Evolutionary conservation across 2,329 filamentous ascomycete species (phyloP).

Genomic region (Clarireedia monteithiana): DNA sequence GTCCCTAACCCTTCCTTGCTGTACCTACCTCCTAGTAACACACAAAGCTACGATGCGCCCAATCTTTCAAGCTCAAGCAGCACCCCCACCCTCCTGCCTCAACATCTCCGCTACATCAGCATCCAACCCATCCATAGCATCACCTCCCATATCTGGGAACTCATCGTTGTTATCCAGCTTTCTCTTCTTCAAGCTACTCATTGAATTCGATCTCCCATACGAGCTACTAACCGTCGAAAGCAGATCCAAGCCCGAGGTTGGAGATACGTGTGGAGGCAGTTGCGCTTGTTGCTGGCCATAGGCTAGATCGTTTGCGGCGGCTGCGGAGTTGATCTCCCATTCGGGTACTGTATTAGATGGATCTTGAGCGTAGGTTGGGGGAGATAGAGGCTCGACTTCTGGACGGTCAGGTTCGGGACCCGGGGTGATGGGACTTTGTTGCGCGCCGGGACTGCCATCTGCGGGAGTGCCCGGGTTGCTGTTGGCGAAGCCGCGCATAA

Average conservation of each 20-base stretch:
- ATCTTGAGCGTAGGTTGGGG: conserved; percentile 54
- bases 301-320: conserved; percentile 11
- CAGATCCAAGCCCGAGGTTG: conserved; percentile 31
- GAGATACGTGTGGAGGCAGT: conserved; percentile 14
- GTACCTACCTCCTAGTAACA: too few species aligned
- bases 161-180: conserved; percentile 40
- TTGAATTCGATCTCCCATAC: conserved; percentile 23
- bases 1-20: too few species aligned
- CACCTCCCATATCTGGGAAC: conserved; percentile 39
- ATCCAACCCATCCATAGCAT: conserved; percentile 49
- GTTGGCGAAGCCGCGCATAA: conserved; percentile 73
- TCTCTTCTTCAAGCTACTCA: conserved; percentile 35
- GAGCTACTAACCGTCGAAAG: conserved; percentile 32
- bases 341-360: conserved; percentile 26
- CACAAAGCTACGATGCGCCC: too few species aligned
- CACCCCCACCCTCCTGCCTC: conserved; percentile 26
- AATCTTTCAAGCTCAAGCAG: neutral
- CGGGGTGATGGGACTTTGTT: conserved; percentile 34
- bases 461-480: conserved; percentile 42
- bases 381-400: conserved; percentile 79
- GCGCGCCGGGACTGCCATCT: conserved; percentile 30
- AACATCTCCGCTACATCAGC: conserved; percentile 53
- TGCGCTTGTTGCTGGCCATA: neutral
- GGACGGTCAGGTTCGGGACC: conserved; percentile 62
- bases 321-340: conserved; percentile 31